Base-by-base conservation (phyloP, 2,329 filamentous ascomycete genomes). In the Phaeoacremonium minimum region DNA sequence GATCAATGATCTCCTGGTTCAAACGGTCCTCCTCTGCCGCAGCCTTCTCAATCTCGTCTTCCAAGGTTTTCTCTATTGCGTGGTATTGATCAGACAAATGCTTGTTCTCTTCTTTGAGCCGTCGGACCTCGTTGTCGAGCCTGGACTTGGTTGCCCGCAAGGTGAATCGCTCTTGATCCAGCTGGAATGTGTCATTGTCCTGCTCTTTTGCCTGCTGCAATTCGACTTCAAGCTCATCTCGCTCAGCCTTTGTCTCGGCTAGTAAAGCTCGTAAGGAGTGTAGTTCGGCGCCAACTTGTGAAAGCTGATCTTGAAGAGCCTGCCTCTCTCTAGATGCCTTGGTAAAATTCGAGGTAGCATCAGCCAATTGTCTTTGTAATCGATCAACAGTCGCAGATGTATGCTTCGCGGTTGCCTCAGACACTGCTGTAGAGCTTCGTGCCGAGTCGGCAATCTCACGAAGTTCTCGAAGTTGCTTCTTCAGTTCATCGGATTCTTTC, bases 121-220 rank as follows among this genome's bases (percentile, higher is more conserved):
- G 70, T 29, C 78, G 76, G 13, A 85, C 65, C 49, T 87, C 83
- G 42, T 67, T 73, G 44, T 87, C 83, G 14, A 86, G 69, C 49
- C 80, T 83, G 43, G 80, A 63, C 52, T 82, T 84, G n/a, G 75
- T 63, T 18, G 80, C 78, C 14, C 81, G 77, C 16, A 87, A 64
- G 36, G 87, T 80, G 31, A 83, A 62, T 45, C 82, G 80, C 50
- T 87, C 84, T 42, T 81, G 76, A 46, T 87, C 83, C 31, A 84
- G 56, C 11, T 72, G 73, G 46, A 77, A 72, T 1, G 71, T 76
- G 40, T 38, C 38, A 28, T 81, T 75, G 37, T 72, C 72, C 37
- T 74, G 71, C 28, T 76, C 67, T 42, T 66, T 67, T n/a, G 67
- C 54, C 16, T 69, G 67, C 30, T 70, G 68, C 15, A 87, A 62